Base-by-base conservation (phyloP, 495 filamentous ascomycete genomes). In the Talaromyces proteolyticus region DNA sequence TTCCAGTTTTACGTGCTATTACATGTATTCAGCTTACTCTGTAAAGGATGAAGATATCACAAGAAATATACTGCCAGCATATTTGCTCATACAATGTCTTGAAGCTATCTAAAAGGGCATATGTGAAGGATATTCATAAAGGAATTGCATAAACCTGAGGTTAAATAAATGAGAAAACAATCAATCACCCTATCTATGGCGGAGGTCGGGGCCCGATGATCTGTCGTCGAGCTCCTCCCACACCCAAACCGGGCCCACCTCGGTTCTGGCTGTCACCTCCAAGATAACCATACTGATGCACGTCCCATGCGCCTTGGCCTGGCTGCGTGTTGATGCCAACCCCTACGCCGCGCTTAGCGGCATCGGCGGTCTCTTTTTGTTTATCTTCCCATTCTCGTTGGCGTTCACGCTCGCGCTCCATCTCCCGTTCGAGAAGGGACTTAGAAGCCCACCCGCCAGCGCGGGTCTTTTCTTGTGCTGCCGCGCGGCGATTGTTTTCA, bases 381-480 rank as follows among this genome's bases (percentile, higher is more conserved):
- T 79, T 77, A 49, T 92, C 87, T 58, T 97, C 93, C 93, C 93
- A 98, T 57, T 98, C 93, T 45, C 80, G 76, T 69, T 98, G 93
- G 36, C 92, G 78, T 63, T 95, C 88, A 10, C 94, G 79, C 68
- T 98, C 93, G 54, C 87, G 79, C 65, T 98, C 93, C 88, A 96
- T 96, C 63, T 98, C 93, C 18, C 91, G 83, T 67, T 96, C 91
- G 1, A 97, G 76, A 5, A 98, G 76, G 3, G 87, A 88, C 66
- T 89, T 91, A 47, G 77, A 77, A 1, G 86, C 85, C 84, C 85
- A 88, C 0, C 85, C 86, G 43, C 79, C 84, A 3, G 87, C 83
- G 53, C 82, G 83, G 41, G 85, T 89, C 66, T 87, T 82, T 44
- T 73, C 63, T 55, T 88, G 85, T 0, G 83, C 73, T 4, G 77